Evolutionary conservation across 169 alveolate genomes (phyloP), one percentile per base, ranked within the genome.

Genomic region (Sarcocystis neurona): DNA sequence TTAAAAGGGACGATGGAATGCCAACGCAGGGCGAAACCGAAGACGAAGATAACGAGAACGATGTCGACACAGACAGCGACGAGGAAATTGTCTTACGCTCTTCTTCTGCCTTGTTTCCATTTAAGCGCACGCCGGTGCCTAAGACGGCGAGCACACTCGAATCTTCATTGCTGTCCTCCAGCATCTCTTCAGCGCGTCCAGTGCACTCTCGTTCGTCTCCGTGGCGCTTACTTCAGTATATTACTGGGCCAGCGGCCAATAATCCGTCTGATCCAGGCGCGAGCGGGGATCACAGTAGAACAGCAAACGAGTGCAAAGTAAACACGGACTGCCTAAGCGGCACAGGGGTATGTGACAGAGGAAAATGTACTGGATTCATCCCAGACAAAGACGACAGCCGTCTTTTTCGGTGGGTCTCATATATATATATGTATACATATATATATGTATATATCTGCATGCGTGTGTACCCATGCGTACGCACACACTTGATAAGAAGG

Each of bases 361-460:
- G 92, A 2, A 60, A 77, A 12, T 88, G 92, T 50, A 56, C 43
- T 4, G 92, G 89, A 41, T 79, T 88, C 56, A 4, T 53, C 27
- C 92, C 92, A 47, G 92, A 88, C 80, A n/a, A 72, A 75, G 41
- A 60, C 43, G 92, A 77, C 39, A 63, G 75, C 58, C 82, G 89
- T 43, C 84, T 88, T 18, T 12, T 86, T 39, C 79, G 91, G 86
- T 72, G 41, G 30, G 12, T 53, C 12, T n/a, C n/a, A n/a, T n/a
- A n/a, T n/a, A n/a, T n/a, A n/a, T n/a, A n/a, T n/a, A n/a, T n/a
- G n/a, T n/a, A n/a, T n/a, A n/a, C n/a, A n/a, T n/a, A n/a, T n/a
- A n/a, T n/a, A n/a, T n/a, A n/a, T n/a, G n/a, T n/a, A n/a, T n/a
- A n/a, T n/a, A n/a, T n/a, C n/a, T n/a, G n/a, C n/a, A n/a, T n/a